phyloP scores from a whole-genome alignment of 768 basidiomycete genomes.

The Sarcodon aspratus region DNA sequence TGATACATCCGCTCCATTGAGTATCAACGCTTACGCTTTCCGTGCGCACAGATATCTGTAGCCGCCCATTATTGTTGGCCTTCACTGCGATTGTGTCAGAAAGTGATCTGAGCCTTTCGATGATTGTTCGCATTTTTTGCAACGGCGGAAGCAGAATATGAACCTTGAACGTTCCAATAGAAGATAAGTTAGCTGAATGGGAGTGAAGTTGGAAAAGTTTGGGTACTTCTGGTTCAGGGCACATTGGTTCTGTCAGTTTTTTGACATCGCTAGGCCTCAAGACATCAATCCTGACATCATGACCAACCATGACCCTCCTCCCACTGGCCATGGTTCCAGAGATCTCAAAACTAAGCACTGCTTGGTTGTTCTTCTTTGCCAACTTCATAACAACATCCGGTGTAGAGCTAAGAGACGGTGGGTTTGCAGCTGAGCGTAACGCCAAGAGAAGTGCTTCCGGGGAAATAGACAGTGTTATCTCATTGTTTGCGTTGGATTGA shows the following conservation, averaged over 20 bases:
- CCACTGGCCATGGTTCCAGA: constrained; percentile 53
- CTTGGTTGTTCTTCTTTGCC: constrained; percentile 76
- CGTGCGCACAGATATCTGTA: constrained; percentile 46
- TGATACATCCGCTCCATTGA: constrained; percentile 63
- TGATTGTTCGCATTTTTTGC: constrained; percentile 64
- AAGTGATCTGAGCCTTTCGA: constrained; percentile 62
- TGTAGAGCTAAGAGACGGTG: constrained; percentile 31
- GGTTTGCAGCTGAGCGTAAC: constrained; percentile 38
- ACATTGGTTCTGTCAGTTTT: constrained; percentile 66
- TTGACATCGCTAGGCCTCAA: constrained; percentile 66
- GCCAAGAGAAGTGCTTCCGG: constrained; percentile 68
- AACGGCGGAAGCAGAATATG: constrained; percentile 71
- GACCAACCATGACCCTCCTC: constrained; percentile 50
- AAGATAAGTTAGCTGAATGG: neutral
- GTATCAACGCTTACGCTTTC: constrained; percentile 73
- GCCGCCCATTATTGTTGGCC: constrained; percentile 52
- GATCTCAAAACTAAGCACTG: constrained; percentile 71
- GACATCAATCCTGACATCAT: constrained; percentile 78
- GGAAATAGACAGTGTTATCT: constrained; percentile 64
- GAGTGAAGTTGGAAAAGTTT: neutral
- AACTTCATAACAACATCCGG: constrained; percentile 73
- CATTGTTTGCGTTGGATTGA: constrained; percentile 76
- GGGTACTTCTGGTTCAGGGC: constrained; percentile 73
- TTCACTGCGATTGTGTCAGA: constrained; percentile 58
- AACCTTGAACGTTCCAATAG: constrained; percentile 33